Percentiles rank a stretch among this genome's conserved stretches.
Conservation (phyloP, 2,329 filamentous ascomycete species). For the Cladosporium halotolerans region DNA sequence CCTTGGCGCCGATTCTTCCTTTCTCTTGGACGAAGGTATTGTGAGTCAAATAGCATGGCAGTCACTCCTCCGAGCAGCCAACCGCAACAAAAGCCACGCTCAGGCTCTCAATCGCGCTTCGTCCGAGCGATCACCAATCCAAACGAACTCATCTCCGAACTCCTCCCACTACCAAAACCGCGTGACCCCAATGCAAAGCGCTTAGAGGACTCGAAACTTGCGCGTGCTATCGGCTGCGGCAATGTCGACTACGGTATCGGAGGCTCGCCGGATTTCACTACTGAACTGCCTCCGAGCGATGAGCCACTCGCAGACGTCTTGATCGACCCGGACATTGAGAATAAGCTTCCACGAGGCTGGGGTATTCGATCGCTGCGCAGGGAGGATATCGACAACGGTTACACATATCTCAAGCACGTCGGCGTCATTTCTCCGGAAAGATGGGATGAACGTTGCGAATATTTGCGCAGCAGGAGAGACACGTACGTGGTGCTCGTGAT, state of each 20-base stretch:
- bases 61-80: neutral
- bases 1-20: too few relatives aligned
- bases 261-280: conserved; percentile 4
- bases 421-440: conserved; percentile 14
- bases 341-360: conserved; percentile 19
- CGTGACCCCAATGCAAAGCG: conserved; percentile 15
- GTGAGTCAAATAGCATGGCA: neutral
- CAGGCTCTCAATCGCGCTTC: conserved; percentile 5
- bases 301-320: conserved; percentile 14
- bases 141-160: conserved; percentile 11
- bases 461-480: conserved; percentile 12
- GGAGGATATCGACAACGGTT: conserved; percentile 17
- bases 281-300: conserved; percentile 11
- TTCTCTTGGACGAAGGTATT: too few relatives aligned
- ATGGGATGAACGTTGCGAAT: conserved; percentile 21
- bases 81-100: neutral
- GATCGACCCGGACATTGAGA: conserved; percentile 11
- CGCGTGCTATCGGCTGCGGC: conserved; percentile 12
- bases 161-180: conserved; percentile 11
- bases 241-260: conserved; percentile 13
- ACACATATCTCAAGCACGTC: conserved; percentile 15
- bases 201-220: conserved; percentile 15
- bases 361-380: conserved; percentile 17
- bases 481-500: conserved; percentile 18
- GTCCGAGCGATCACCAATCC: conserved; percentile 13